Evolutionary conservation across 2,329 filamentous ascomycete species (phyloP).

Genomic region (Hypoxylon sp.): DNA sequence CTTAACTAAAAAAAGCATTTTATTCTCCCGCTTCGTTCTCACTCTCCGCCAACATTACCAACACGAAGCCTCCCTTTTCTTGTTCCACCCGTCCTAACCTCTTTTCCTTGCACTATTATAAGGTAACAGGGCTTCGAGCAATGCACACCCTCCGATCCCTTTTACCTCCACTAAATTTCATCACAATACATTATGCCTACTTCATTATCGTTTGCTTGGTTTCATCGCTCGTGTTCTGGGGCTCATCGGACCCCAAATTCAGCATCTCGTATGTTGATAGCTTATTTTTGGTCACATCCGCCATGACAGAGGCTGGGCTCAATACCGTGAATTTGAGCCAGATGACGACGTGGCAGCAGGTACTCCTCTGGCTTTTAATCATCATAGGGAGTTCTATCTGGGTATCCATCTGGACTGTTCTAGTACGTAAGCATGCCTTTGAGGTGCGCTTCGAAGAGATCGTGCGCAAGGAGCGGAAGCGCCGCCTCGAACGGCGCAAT

Average conservation of each 20-base stretch:
- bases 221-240: constrained; percentile 73
- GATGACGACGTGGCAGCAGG: constrained; percentile 77
- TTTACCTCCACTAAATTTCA: constrained; percentile 69
- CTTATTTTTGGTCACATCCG: constrained; percentile 74
- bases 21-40: not conserved
- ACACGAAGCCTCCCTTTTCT: not conserved
- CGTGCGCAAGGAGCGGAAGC: constrained; percentile 60
- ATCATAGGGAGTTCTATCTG: constrained; percentile 75
- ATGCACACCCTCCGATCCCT: constrained; percentile 48
- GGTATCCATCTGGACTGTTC: constrained; percentile 74
- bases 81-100: not conserved
- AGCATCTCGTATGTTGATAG: constrained; percentile 73
- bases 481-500: constrained; percentile 49
- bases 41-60: constrained; percentile 5
- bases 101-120: constrained; percentile 9
- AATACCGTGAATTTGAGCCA: constrained; percentile 74
- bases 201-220: constrained; percentile 70
- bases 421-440: constrained; percentile 73
- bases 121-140: constrained; percentile 24
- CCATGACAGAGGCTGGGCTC: constrained; percentile 75
- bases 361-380: constrained; percentile 73
- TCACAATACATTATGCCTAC: constrained; percentile 76
- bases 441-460: constrained; percentile 71
- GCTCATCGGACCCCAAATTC: constrained; percentile 63
- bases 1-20: constrained; percentile 12